These are phyloP conservation scores for Nothophaeocryptopus gaeumannii DNA, from an alignment of 2,329 filamentous ascomycete species.

Conservation along the genomic window DNA sequence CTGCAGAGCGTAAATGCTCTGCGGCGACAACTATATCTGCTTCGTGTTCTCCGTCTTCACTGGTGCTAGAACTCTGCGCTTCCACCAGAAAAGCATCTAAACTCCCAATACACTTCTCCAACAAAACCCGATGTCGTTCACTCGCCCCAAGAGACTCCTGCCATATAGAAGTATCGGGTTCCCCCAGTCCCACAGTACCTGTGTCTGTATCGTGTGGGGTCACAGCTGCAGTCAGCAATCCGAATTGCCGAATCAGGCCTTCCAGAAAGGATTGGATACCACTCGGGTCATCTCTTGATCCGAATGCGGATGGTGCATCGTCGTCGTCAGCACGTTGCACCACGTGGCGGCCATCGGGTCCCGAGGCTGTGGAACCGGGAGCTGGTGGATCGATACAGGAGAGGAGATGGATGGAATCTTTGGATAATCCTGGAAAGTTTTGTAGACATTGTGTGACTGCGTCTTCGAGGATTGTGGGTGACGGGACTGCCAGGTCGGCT, in stretches of 20 bases:
- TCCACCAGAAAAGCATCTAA: conserved; percentile 70
- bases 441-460: conserved; percentile 34
- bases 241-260: conserved; percentile 66
- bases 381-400: conserved; percentile 59
- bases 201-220: conserved; percentile 35
- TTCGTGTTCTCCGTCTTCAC: conserved; percentile 41
- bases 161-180: conserved; percentile 63
- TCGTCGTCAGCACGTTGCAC: no score
- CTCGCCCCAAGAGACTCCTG: conserved; percentile 87
- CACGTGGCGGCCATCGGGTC: neutral
- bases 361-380: conserved; percentile 41
- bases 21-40: conserved; percentile 86
- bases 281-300: conserved; percentile 49
- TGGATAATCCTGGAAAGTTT: conserved; percentile 42
- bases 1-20: conserved; percentile 79
- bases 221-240: conserved; percentile 60
- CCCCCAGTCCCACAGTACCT: no score
- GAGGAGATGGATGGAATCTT: conserved; percentile 57
- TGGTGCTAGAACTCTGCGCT: conserved; percentile 35
- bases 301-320: no score
- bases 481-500: conserved; percentile 44
- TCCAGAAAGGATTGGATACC: conserved; percentile 67
- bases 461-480: conserved; percentile 3
- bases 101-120: conserved; percentile 68
- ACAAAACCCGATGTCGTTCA: conserved; percentile 79